Conservation (phyloP, 2,329 filamentous ascomycete genomes). For the Talaromyces sp. region DNA sequence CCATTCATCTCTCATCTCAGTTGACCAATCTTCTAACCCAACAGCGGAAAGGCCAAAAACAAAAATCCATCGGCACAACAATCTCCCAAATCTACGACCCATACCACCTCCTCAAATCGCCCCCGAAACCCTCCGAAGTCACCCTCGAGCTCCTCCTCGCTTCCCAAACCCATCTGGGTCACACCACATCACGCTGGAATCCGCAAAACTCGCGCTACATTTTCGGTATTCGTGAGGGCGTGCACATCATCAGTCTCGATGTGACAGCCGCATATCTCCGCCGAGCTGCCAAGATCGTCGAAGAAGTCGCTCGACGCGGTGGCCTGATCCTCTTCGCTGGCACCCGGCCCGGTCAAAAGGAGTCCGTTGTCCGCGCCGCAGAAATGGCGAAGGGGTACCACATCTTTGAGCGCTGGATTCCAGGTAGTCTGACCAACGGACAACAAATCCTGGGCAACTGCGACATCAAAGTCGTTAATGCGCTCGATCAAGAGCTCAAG, state of each 20-base stretch:
- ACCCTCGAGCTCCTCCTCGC: constrained; percentile 89
- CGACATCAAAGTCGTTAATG: constrained; percentile 71
- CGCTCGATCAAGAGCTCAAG: constrained; percentile 61
- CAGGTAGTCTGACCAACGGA: constrained; percentile 87
- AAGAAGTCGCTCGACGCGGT: constrained; percentile 76
- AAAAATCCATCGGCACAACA: constrained; percentile 32
- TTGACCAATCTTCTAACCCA: not conserved
- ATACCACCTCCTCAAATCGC: constrained; percentile 55
- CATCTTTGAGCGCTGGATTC: constrained; percentile 88
- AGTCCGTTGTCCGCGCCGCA: constrained; percentile 76
- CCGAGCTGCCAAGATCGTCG: constrained; percentile 88
- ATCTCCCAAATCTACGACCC: constrained; percentile 31
- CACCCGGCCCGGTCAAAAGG: constrained; percentile 75
- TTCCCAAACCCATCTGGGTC: constrained; percentile 82
- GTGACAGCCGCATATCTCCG: constrained; percentile 82
- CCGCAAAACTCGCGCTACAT: constrained; percentile 92
- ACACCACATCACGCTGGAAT: constrained; percentile 90
- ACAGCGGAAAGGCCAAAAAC: constrained; percentile 27
- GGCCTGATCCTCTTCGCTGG: constrained; percentile 90
- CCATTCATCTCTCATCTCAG: not conserved
- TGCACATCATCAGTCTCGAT: constrained; percentile 92
- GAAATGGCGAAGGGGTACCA: constrained; percentile 76
- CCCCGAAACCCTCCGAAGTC: constrained; percentile 73
- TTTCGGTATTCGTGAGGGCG: constrained; percentile 78
- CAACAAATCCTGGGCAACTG: constrained; percentile 77